Base-by-base conservation (phyloP, 106 monocot species). In the Cymbidium sinense region DNA sequence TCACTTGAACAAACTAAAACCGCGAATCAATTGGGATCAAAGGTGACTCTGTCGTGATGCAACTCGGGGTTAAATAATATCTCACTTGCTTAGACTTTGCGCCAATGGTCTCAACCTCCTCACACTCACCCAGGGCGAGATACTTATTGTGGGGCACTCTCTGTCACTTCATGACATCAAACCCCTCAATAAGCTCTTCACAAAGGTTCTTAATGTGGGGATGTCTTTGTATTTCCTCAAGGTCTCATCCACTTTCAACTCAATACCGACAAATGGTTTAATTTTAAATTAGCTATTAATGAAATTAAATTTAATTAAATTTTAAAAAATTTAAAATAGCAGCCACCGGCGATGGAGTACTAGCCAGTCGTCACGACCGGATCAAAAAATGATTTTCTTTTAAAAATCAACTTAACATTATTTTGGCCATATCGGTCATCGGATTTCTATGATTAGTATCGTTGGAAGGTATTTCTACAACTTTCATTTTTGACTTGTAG, bases 101-200 rank as follows among this genome's bases (percentile, higher is more conserved):
- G 28, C 80, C 10, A 33, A 30, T 2, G 85, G 85, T 18, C 93
- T 91, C 21, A 89, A 91, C 13, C 94, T 25, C 93, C 96, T 11
- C 96, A 96, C 93, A 91, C 88, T 47, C 96, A 96, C 85, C 96
- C 96, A 2, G 84, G 29, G 75, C 29, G 91, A 96, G 89, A 4
- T 94, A 7, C 85, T 96, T 10, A 6, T 90, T 10, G 91, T 94
- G 51, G 44, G 94, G 96, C 15, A 4, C 0, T 23, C 84, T 96
- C 78, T 10, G 86, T 29, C 93, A 93, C 19, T 96, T 96, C 85
- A 78, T 96, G 52, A 64, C 81, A 17, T 90, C 88, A n/a, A n/a
- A n/a, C 6, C 8, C 64, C 28, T 1, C 21, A 91, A 93, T 80
- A 33, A 0, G 0, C 85, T 86, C 15, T 95, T 86, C 78, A 69